Evolutionary conservation across 164 flowering plant genomes (phyloP).

Genomic region (Chloranthus sessilifolius): DNA sequence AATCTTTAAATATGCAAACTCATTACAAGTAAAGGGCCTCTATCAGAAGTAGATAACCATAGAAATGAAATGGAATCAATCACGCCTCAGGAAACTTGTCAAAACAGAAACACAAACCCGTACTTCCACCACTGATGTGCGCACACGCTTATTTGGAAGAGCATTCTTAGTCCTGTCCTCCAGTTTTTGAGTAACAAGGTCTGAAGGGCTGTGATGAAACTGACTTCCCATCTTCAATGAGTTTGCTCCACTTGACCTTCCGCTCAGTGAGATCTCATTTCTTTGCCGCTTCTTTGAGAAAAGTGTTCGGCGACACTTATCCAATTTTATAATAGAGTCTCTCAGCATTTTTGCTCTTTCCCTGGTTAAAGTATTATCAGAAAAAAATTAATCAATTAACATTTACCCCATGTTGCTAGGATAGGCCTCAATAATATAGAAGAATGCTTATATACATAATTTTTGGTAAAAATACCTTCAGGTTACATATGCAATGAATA

Average conservation of each 20-base stretch:
- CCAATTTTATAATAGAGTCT: conserved; percentile 43
- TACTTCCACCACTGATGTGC: conserved; percentile 66
- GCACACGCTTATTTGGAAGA: conserved; percentile 61
- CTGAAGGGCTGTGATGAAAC: conserved; percentile 36
- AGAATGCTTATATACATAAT: too few species aligned
- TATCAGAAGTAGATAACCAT: too few species aligned
- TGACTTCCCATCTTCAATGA: conserved; percentile 46
- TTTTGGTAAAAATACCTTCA: too few species aligned
- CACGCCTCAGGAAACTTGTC: background rate
- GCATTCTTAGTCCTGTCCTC: conserved; percentile 52
- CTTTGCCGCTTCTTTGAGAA: conserved; percentile 69
- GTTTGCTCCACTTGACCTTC: conserved; percentile 48
- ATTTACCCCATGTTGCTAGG: too few species aligned
- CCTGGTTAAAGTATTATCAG: conserved; percentile 50
- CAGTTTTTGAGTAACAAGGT: conserved; percentile 46
- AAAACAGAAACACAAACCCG: conserved; percentile 34
- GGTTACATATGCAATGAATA: too few species aligned
- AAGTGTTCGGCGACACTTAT: conserved; percentile 49
- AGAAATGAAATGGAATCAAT: background rate
- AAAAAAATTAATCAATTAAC: too few species aligned
- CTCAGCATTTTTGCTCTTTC: conserved; percentile 46
- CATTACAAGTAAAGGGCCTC: background rate
- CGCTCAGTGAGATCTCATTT: conserved; percentile 40
- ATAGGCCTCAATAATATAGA: too few species aligned
- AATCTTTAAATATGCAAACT: background rate